phyloP scores from a whole-genome alignment of 2,329 filamentous ascomycete species.

The Aspergillus uvarum region DNA sequence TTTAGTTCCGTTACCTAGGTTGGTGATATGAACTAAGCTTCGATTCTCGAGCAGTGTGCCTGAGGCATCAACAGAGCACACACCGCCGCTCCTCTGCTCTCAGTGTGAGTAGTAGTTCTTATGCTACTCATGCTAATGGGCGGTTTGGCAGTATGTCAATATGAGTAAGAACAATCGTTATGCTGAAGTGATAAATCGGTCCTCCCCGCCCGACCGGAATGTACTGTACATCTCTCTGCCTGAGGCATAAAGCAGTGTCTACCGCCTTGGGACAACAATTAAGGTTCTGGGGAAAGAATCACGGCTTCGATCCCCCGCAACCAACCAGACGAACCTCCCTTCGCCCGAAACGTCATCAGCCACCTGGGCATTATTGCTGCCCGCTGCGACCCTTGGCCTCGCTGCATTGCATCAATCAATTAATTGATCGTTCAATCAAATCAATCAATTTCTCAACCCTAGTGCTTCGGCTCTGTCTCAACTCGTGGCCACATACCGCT shows the following conservation, averaged over 20 bases:
- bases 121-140: too few relatives aligned
- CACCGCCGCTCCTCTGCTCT: too few relatives aligned
- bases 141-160: too few relatives aligned
- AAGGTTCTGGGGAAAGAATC: background rate
- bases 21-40: too few relatives aligned
- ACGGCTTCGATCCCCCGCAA: background rate
- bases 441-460: background rate
- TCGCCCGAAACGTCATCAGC: conserved; percentile 34
- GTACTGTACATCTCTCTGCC: background rate
- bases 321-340: conserved; percentile 22
- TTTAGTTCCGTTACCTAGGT: too few relatives aligned
- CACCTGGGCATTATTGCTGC: background rate
- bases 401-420: background rate
- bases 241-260: background rate
- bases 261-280: background rate
- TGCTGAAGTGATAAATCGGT: background rate
- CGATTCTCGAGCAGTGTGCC: too few relatives aligned
- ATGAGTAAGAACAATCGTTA: too few relatives aligned
- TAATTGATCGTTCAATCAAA: background rate
- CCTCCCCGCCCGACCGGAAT: background rate
- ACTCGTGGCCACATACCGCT: background rate
- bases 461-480: background rate
- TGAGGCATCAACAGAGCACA: too few relatives aligned
- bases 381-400: conserved; percentile 1
- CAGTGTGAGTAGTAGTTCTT: too few relatives aligned